A percentile compares a stretch with the other conserved stretches of the same genome.
phyloP scores from a whole-genome alignment of 2,329 filamentous ascomycete genomes.

The Verticillium albo-atrum region DNA sequence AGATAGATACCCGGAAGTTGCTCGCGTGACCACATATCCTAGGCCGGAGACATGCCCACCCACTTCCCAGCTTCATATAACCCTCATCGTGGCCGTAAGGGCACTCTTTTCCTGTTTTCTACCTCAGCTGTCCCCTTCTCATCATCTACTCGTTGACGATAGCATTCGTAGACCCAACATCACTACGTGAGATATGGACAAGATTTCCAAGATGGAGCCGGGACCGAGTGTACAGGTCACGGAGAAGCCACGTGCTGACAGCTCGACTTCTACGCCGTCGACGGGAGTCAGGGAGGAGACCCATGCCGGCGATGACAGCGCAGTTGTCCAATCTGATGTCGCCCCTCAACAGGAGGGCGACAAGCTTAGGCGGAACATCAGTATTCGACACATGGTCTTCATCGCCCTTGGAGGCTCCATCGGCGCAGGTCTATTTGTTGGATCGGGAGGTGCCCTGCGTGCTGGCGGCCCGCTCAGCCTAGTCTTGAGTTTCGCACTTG shows the following conservation, averaged over 20 bases:
- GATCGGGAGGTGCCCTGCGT: slow-evolving; percentile 23
- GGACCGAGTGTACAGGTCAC: background rate
- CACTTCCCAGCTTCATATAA: background rate
- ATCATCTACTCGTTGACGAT: background rate
- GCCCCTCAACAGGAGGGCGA: slow-evolving; percentile 1
- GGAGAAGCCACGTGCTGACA: background rate
- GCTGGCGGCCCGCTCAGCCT: slow-evolving; percentile 24
- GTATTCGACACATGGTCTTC: slow-evolving; percentile 27
- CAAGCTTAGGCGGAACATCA: slow-evolving; percentile 20
- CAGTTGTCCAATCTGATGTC: background rate
- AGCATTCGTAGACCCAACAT: background rate
- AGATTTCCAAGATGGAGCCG: background rate
- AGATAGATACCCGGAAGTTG: background rate
- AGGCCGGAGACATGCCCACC: background rate
- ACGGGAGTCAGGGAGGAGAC: too few relatives aligned
- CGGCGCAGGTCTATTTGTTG: slow-evolving; percentile 29
- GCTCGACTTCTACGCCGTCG: background rate
- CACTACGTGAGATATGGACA: background rate
- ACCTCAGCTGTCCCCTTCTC: background rate
- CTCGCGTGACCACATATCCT: background rate
- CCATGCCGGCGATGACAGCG: background rate
- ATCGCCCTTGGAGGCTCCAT: slow-evolving; percentile 31
- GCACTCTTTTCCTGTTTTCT: background rate
- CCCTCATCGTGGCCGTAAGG: background rate
- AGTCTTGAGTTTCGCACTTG: slow-evolving; percentile 24